A percentile compares a stretch with the other conserved stretches of the same genome.
Conservation (phyloP, 148 eudicot genomes). For the Chenopodium quinoa region DNA sequence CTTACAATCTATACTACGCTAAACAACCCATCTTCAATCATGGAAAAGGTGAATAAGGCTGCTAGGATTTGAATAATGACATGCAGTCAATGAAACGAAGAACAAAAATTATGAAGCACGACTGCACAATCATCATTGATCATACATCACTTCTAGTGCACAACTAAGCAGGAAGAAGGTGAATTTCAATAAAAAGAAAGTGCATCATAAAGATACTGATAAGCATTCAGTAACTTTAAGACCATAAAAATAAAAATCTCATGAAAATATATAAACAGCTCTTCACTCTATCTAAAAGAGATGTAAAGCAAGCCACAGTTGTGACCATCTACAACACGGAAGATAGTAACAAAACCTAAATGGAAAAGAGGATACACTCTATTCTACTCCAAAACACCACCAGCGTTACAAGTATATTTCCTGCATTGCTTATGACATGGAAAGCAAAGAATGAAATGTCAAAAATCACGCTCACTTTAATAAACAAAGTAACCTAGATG, state of each 20-base stretch:
- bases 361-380: not conserved
- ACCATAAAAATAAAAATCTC: not conserved
- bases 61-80: not conserved
- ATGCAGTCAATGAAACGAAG: slow-evolving; percentile 3
- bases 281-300: not conserved
- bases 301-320: not conserved
- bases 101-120: not conserved
- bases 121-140: not conserved
- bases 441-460: not conserved
- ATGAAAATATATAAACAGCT: not conserved
- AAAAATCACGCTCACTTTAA: not conserved
- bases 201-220: not conserved
- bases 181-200: not conserved
- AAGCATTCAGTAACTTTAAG: not conserved
- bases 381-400: not conserved
- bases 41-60: not conserved
- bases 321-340: not conserved
- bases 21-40: not conserved
- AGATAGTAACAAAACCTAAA: not conserved
- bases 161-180: not conserved
- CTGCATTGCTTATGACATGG: not conserved
- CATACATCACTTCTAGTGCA: not conserved
- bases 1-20: not conserved
- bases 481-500: not conserved
- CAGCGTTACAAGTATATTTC: not conserved